phyloP scores from a whole-genome alignment of 2,329 filamentous ascomycete genomes.

The Venturia pyrina region DNA sequence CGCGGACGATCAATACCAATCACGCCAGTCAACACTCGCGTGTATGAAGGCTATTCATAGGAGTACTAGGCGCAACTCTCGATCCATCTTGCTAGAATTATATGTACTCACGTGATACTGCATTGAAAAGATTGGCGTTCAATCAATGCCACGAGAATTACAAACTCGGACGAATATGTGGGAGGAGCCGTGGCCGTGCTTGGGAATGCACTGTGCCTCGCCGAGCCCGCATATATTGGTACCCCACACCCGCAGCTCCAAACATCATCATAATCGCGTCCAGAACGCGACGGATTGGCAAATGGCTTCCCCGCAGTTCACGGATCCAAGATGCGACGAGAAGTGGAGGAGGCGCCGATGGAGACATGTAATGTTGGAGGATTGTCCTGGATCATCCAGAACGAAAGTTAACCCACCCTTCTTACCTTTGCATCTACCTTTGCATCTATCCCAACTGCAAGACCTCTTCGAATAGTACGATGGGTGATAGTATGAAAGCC shows the following conservation, averaged over 20 bases:
- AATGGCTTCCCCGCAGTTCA: background rate
- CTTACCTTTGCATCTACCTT: background rate
- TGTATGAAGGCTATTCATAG: no score
- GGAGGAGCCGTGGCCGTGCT: background rate
- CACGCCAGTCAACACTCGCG: no score
- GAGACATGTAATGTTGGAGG: background rate
- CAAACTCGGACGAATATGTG: background rate
- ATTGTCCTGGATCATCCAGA: background rate
- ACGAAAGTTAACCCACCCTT: background rate
- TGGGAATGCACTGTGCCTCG: background rate
- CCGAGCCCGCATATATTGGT: background rate
- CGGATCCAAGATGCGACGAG: background rate
- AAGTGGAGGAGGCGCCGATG: background rate
- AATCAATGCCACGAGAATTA: no score
- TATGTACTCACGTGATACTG: no score
- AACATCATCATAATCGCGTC: background rate
- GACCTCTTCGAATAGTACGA: background rate
- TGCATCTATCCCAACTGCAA: background rate
- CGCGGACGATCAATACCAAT: background rate
- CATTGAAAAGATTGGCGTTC: no score
- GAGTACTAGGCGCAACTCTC: no score
- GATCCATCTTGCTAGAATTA: no score
- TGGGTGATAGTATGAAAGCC: conserved; percentile 42
- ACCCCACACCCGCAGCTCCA: background rate
- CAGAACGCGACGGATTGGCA: background rate